Conservation (phyloP, 208 protist genomes). For the Leishmania tarentolae region DNA sequence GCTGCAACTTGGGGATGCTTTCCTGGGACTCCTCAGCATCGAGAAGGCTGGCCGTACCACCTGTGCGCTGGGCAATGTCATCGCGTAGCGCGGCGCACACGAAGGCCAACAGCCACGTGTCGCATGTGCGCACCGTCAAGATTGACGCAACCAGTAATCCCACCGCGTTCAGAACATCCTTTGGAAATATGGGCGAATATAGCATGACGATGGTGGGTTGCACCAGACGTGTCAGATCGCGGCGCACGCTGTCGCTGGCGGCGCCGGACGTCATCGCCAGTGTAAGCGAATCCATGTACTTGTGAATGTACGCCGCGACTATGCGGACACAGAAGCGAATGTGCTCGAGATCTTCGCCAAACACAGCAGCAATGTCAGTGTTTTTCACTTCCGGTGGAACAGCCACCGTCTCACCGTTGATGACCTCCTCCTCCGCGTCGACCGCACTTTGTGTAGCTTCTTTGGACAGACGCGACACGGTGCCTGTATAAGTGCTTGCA, state of each 20-base stretch:
- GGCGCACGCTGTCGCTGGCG: conserved; percentile 6
- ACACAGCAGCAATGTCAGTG: conserved; percentile 32
- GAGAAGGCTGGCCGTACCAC: neutral
- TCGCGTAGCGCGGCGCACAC: conserved; percentile 48
- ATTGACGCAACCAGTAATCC: conserved; percentile 79
- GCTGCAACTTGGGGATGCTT: no score
- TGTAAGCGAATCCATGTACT: conserved; percentile 58
- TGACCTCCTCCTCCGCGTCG: conserved; percentile 5
- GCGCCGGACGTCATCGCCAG: conserved; percentile 10
- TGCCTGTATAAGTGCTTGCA: neutral
- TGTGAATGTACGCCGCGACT: conserved; percentile 82
- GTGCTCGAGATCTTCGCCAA: conserved; percentile 84
- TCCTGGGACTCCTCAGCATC: neutral
- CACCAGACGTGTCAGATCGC: conserved; percentile 47
- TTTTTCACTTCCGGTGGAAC: neutral
- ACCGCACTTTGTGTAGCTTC: neutral
- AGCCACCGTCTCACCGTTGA: neutral
- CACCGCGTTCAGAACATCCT: conserved; percentile 88
- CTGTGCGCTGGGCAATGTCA: neutral
- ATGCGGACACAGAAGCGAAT: conserved; percentile 86
- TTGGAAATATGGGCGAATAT: conserved; percentile 66
- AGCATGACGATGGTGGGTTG: conserved; percentile 70
- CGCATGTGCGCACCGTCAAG: conserved; percentile 65
- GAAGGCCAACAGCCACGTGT: conserved; percentile 44
- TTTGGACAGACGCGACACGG: neutral